Evolutionary conservation across 2,329 filamentous ascomycete genomes (phyloP), one percentile per base, ranked within the genome.

Genomic region (Decorospora gaudefroyi): DNA sequence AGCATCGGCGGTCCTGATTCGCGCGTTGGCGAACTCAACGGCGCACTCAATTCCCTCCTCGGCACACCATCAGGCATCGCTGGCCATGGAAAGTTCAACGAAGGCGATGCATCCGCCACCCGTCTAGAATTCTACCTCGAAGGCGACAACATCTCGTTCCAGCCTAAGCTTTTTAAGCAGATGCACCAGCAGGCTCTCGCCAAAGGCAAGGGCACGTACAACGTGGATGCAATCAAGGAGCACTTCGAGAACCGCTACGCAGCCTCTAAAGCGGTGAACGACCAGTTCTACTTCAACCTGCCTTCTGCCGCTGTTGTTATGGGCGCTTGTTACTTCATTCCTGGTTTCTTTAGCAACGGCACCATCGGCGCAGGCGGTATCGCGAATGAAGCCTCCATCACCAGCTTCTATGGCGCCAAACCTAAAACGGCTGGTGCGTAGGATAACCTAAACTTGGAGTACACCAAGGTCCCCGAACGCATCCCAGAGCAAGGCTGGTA

Each of bases 91-190:
- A 51, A 51, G 19, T 56, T 69, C 34, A 60, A 66, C 43, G 67
- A 70, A 43, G 64, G 68, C 33, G 67, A 70, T 41, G 63, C 59
- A 28, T 66, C 62, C 2, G 55, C 68, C 10, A 58, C 60, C 0
- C 58, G 67, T 8, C 26, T 37, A 9, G 57, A 61, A 37, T 54
- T 59, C 19, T 64, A 67, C 41, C 25, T 55, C 6, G 49, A 62
- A 19, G 67, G 65, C 4, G 67, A 69, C 37, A 65, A 67, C 45
- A 59, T 63, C 28, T 59, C 47, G 3, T 50, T 57, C 30, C 53
- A 63, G 12, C 47, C 55, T 1, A 51, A 56, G 10, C 45, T 68
- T 2, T 53, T 68, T 21, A 51, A 58, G 32, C 52, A 58, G 19
- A 10, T 58, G 27, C 55, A 58, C 29, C 52, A 58, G 25, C 52